A percentile compares a stretch with the other conserved stretches of the same genome.
phyloP scores from a whole-genome alignment of 495 filamentous ascomycete species.

The Xylaria sp. region DNA sequence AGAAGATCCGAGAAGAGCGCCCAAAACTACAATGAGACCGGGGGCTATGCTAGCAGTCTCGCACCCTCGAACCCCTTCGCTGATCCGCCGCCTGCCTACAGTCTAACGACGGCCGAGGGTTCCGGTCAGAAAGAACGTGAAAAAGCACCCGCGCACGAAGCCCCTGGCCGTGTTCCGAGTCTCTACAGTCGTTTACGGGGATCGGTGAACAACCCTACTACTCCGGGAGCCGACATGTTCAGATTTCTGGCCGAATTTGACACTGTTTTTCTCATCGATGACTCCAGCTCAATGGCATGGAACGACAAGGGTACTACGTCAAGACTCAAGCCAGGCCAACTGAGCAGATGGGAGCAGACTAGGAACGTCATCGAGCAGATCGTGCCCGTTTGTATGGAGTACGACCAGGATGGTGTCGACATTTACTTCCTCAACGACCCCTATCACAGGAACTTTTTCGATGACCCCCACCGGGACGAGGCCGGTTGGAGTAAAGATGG shows the following conservation, averaged over 20 bases:
- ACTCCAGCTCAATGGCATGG: conserved; percentile 85
- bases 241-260: conserved; percentile 65
- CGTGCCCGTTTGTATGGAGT: conserved; percentile 81
- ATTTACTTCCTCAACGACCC: conserved; percentile 84
- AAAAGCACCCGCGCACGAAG: not conserved
- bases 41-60: not conserved
- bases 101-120: not conserved
- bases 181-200: conserved; percentile 24
- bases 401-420: conserved; percentile 92
- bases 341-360: conserved; percentile 75
- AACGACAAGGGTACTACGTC: not conserved
- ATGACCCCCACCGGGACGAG: conserved; percentile 2
- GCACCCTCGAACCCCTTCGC: conserved; percentile 16
- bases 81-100: conserved; percentile 25
- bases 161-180: conserved; percentile 16
- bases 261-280: conserved; percentile 93
- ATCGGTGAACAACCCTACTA: not conserved
- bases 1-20: conserved; percentile 13
- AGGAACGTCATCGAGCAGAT: conserved; percentile 74
- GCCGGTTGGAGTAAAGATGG: conserved; percentile 10
- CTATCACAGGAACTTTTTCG: conserved; percentile 15
- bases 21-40: not conserved
- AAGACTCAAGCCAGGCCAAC: not conserved
- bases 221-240: conserved; percentile 19
- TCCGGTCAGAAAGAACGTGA: not conserved